Percentiles rank a stretch among this genome's conserved stretches.
Conservation (phyloP, 805 yeast genomes). For the Spathaspora sp. region DNA sequence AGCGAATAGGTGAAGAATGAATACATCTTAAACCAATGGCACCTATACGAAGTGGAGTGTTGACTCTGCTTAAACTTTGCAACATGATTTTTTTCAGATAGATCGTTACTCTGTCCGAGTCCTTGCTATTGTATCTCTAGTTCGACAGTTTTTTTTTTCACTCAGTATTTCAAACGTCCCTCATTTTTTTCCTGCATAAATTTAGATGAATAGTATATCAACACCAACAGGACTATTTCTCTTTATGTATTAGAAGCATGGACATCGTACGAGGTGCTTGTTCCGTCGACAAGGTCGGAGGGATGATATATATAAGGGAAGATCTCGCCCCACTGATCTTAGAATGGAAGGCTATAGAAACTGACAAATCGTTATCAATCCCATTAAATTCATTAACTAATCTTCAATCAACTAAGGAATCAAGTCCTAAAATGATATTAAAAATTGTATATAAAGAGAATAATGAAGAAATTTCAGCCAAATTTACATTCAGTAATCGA, state of each 20-base stretch:
- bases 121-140: not conserved
- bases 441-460: slow-evolving; percentile 47
- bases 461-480: slow-evolving; percentile 23
- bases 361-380: slow-evolving; percentile 26
- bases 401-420: slow-evolving; percentile 68
- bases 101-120: not conserved
- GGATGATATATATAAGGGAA: slow-evolving; percentile 38
- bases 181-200: not conserved
- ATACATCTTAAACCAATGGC: not conserved
- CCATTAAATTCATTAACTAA: slow-evolving; percentile 35
- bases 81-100: not conserved
- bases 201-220: too few species aligned
- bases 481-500: slow-evolving; percentile 65
- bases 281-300: slow-evolving; percentile 36
- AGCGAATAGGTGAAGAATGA: not conserved
- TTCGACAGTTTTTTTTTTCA: not conserved
- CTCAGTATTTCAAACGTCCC: not conserved
- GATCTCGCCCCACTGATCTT: slow-evolving; percentile 38
- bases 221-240: not conserved
- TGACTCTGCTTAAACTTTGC: not conserved
- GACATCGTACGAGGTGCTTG: slow-evolving; percentile 39
- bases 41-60: not conserved
- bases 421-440: slow-evolving; percentile 63
- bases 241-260: slow-evolving; percentile 7
- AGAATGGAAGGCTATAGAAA: slow-evolving; percentile 44